Percentiles rank a stretch among this genome's conserved stretches.
These are phyloP conservation scores for Coniochaeta prunicola DNA, from an alignment of 2,329 filamentous ascomycete species.

Conservation along the genomic window DNA sequence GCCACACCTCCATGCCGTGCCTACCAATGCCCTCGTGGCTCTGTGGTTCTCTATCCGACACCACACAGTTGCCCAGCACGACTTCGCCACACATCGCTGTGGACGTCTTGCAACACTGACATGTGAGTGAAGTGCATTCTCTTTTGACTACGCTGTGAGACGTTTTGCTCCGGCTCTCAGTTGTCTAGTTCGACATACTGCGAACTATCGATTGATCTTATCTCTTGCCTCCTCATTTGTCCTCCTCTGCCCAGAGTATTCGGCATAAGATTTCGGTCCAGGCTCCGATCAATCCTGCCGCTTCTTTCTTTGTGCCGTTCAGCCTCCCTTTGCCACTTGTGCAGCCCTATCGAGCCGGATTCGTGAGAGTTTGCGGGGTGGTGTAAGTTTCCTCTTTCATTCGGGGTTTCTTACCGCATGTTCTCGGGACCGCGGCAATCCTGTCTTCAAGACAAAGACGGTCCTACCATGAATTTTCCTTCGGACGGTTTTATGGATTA, in stretches of 20 bases:
- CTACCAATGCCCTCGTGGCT: not conserved
- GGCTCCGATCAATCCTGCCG: not conserved
- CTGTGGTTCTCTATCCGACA: not conserved
- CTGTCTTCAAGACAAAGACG: not conserved
- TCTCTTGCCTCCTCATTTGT: not conserved
- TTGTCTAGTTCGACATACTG: not conserved
- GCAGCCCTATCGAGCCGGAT: not conserved
- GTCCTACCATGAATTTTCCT: no score
- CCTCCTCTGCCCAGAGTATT: not conserved
- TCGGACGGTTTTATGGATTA: not conserved
- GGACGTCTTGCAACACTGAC: not conserved
- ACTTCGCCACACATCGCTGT: not conserved
- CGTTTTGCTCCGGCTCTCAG: not conserved
- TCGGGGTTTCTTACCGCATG: not conserved
- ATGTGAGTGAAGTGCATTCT: not conserved
- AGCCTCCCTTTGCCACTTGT: not conserved
- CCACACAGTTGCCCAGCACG: not conserved
- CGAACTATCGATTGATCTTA: not conserved
- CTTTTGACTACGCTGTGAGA: not conserved
- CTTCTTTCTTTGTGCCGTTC: not conserved
- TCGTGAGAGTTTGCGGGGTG: not conserved
- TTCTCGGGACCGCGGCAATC: not conserved
- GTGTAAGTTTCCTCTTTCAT: not conserved
- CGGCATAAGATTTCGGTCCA: no score
- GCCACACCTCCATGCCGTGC: not conserved